Evolutionary conservation across 78 protist genomes (phyloP), one percentile per base, ranked within the genome.

Genomic region (Dictyostelium capitatum): DNA sequence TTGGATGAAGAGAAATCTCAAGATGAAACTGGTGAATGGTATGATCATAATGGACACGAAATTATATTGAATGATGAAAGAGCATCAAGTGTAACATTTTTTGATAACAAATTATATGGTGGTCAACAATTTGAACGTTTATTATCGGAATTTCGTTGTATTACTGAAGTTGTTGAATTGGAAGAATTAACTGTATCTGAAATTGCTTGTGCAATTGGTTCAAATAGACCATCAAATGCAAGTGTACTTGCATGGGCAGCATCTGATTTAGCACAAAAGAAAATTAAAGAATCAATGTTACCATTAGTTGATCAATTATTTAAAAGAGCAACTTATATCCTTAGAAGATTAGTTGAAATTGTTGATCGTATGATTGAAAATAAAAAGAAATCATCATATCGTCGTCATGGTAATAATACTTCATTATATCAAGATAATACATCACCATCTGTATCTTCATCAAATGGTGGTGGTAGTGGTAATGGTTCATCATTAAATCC

Each of bases 81-180:
- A 20, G 47, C 73, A 23, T 7, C 23, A 89, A 74, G 19, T 15
- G 90, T 95, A 2, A 89, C 75, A 30, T 82, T 53, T 15, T 23
- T 23, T 6, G 92, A 79, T 7, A 75, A 74, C 19, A 81, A 84
- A 51, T 79, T 95, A 23, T 95, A 90, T 81, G 97, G 97, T 46
- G 97, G 92, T 20, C 97, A 95, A 65, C 97, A 95, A 41, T 90
- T 95, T 77, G 95, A 95, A 59, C 62, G 97, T 62, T 64, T 95
- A 1, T 15, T 95, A 30, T 50, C 90, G 0, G 97, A 95, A 46
- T 95, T 95, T 79, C 72, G 78, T 46, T 65, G 69, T 11, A 50
- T 91, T 41, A 48, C 65, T 4, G 95, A 91, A 1, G 56, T 28
- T 28, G 57, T 79, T n/a, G 92, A 93, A 28, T 62, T 79, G 23